Evolutionary conservation across 768 basidiomycete genomes (phyloP), one percentile per base, ranked within the genome.

Genomic region (Podaxis carcinomalis): DNA sequence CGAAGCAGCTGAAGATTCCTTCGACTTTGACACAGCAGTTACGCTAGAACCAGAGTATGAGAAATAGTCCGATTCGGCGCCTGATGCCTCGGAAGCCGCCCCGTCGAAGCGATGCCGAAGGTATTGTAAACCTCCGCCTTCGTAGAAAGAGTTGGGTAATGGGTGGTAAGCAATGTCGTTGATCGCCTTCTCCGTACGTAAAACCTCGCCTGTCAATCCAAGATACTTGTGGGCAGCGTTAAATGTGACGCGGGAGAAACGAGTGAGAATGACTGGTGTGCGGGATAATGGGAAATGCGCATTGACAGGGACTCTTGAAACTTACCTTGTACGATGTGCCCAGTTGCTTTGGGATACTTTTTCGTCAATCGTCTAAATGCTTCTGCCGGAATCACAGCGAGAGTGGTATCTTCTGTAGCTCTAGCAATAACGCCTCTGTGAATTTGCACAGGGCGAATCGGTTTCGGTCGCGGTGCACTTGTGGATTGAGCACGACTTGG

Each of bases 361-460:
- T 95, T 93, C 2, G 96, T 98, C 42, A 99, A 77, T 53, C 95
- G 81, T 58, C 90, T 81, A 75, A 99, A 99, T 3, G 96, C 97
- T 72, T 98, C 95, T 1, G 97, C 96, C 25, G 97, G 97, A 58
- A 99, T 98, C 9, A 99, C 96, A n/a, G 96, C 97, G 19, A 99
- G 77, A 1, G 97, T 98, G 4, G 92, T 92, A 68, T 99, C 97
- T 57, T 92, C 90, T 4, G 89, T 89, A 5, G 97, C 97, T 39
- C 96, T 82, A n/a, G 95, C 95, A 21, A 98, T 86, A 4, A 90
- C 86, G 4, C 90, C 90, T 67, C 86, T 83, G 67, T 85, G 83
- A 47, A 79, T 68, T 50, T 78, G 76, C 14, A 74, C 68, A 6
- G 74, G 70, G n/a, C 67, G 66, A 35, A 16, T 9, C 57, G 63